Conservation (phyloP, 345 rosid species). For the Trapa incisa region DNA sequence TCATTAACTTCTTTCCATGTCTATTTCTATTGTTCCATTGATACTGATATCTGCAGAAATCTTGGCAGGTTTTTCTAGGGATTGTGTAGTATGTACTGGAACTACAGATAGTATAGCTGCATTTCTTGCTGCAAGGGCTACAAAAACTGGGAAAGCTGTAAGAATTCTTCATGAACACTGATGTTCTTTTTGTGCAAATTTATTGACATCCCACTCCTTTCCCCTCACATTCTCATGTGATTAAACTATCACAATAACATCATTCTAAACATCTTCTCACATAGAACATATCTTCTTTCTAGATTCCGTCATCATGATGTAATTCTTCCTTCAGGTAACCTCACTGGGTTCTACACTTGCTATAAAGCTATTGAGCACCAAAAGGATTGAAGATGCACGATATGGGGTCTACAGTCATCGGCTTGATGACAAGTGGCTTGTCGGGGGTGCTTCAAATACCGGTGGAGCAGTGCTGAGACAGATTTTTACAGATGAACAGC, state of each 20-base stretch:
- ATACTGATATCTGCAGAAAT: background rate
- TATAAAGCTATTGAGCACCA: constrained; percentile 69
- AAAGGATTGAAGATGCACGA: constrained; percentile 77
- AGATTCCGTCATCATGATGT: background rate
- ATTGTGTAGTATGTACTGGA: constrained; percentile 68
- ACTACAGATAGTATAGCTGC: constrained; percentile 97
- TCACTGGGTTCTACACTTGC: constrained; percentile 92
- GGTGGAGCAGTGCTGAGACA: constrained; percentile 90
- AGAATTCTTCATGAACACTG: constrained; percentile 11
- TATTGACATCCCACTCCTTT: background rate
- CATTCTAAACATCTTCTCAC: too few species aligned
- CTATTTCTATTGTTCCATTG: background rate
- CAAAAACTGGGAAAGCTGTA: constrained; percentile 78
- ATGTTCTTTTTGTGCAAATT: background rate
- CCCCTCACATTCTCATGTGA: constrained; percentile 1
- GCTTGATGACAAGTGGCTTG: constrained; percentile 91
- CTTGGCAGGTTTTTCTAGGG: constrained; percentile 59
- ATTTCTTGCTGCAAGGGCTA: constrained; percentile 85
- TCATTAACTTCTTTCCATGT: background rate
- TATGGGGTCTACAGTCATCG: constrained; percentile 94
- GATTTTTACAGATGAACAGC: constrained; percentile 58
- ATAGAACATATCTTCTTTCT: background rate
- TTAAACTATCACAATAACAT: background rate
- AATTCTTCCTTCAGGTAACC: constrained; percentile 45
- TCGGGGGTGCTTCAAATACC: constrained; percentile 96